Evolutionary conservation across 352 stramenopile species (phyloP), one percentile per base, ranked within the genome.

Genomic region (Phytophthora brassicae): DNA sequence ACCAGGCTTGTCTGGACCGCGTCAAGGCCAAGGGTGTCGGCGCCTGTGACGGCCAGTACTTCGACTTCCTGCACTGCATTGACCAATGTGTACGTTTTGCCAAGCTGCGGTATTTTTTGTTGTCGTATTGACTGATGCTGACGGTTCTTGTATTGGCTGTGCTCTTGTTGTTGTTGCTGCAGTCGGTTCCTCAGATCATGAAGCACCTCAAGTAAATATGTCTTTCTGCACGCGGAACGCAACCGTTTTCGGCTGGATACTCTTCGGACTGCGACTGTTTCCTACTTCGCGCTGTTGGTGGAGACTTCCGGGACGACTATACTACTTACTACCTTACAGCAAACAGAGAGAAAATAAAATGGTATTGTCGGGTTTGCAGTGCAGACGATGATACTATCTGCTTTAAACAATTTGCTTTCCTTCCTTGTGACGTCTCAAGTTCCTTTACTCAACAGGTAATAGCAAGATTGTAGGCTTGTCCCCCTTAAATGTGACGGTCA

Each of bases 1-100:
- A 98, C 76, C 81, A 97, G 56, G 89, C 79, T 14, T 98, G 95
- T 70, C 75, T 96, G 44, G 78, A 94, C 60, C 89, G 95, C 60
- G 96, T 98, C 64, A 86, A 84, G 47, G 81, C 80, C 63, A 97
- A 96, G 76, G 90, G 90, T 47, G 88, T 97, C 33, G 93, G 92
- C 31, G 83, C 90, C 53, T 98, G 95, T 72, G 92, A 98, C 66
- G 91, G 90, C 65, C 96, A 97, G 83, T 98, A 98, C 76, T 98
- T 98, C 67, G 95, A 98, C 75, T 90, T 92, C 62, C 80, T 97
- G 65, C 89, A 98, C 81, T 98, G 94, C 75, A 87, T 98, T 53
- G 94, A 98, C 75, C 89, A 97, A 86, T 98, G 94, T 76, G 90
- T 97, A 89, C 47, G 83, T 84, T 14, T 7, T 23, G 31, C 16